Conservation (phyloP, 2,329 filamentous ascomycete species). For the Dactylellina drechsleri region DNA sequence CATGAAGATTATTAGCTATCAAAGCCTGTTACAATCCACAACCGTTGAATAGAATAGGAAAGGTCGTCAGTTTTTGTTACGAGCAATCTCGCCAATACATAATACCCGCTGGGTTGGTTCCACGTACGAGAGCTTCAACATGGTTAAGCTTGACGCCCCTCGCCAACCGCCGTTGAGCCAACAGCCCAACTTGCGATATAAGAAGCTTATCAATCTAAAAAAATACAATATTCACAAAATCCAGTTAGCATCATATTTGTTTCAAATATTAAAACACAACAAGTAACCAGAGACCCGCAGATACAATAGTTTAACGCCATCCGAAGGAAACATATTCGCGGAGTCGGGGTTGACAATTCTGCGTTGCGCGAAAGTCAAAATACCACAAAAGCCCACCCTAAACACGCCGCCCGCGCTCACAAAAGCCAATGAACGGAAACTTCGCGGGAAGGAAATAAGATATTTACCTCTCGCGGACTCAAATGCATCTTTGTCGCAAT, state of each 20-base stretch:
- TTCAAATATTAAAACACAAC: background rate
- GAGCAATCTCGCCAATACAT: background rate
- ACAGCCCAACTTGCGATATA: conserved; percentile 85
- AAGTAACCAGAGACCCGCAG: background rate
- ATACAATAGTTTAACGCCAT: background rate
- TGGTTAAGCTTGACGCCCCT: conserved; percentile 90
- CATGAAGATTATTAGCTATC: conserved; percentile 89
- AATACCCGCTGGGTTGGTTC: background rate
- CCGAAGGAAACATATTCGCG: background rate
- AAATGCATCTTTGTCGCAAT: conserved; percentile 41
- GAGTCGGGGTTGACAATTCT: background rate
- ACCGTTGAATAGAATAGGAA: background rate
- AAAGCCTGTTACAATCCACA: conserved; percentile 68
- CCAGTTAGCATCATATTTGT: background rate
- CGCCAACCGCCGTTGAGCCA: conserved; percentile 88
- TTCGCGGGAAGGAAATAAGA: background rate
- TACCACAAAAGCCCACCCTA: conserved; percentile 14
- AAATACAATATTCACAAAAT: background rate
- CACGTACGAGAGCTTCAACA: conserved; percentile 79
- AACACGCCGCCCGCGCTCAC: background rate
- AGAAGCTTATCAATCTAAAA: conserved; percentile 93
- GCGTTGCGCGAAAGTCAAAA: conserved; percentile 11
- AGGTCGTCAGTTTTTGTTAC: background rate
- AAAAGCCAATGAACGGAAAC: conserved; percentile 1
- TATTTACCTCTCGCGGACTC: conserved; percentile 46